Evolutionary conservation across 176 grass and related monocot genomes (phyloP), one percentile per base, ranked within the genome.

Genomic region (Typha latifolia): DNA sequence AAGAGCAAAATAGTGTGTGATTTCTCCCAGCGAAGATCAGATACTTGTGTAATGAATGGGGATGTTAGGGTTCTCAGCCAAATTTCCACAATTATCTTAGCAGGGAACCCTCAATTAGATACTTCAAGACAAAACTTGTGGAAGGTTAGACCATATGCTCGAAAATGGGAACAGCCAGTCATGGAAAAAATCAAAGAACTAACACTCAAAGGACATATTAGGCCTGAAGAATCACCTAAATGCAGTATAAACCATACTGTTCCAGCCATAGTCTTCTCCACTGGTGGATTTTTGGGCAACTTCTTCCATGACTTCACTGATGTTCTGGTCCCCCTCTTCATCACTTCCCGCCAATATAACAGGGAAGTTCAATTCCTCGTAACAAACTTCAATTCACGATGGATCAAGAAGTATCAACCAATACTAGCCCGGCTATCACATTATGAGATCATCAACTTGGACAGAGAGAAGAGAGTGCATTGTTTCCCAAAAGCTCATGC

Each of bases 231-330:
- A 15, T 56, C 15, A n/a, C 65, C 66, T 61, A 64, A 69, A 62
- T 77, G 74, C 48, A 48, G n/a, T 4, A 8, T 47, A n/a, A 77
- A 77, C 65, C 74, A 77, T 47, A 69, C 21, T 61, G 14, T 59
- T 15, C 74, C 63, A 2, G 66, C 74, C 13, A 24, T 77, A 61
- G 57, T 77, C 66, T 77, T 77, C 21, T 51, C 74, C 20, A 69
- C 74, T 27, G 64, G 50, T 6, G 50, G 32, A 69, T 77, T 69
- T 61, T 69, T 67, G 0, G 65, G 65, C 21, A 77, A 77, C 52
- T 77, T 77, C 74, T 77, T 77, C 21, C 74, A 69, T 24, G 65
- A 68, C 0, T 77, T 77, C 53, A 69, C 66, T 7, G 74, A 77
- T 56, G 14, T 77, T 48, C 18, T 77, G 34, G 61, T 69, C 65